These are phyloP conservation scores for Linum tenue DNA, from an alignment of 345 rosid species.

Conservation along the genomic window DNA sequence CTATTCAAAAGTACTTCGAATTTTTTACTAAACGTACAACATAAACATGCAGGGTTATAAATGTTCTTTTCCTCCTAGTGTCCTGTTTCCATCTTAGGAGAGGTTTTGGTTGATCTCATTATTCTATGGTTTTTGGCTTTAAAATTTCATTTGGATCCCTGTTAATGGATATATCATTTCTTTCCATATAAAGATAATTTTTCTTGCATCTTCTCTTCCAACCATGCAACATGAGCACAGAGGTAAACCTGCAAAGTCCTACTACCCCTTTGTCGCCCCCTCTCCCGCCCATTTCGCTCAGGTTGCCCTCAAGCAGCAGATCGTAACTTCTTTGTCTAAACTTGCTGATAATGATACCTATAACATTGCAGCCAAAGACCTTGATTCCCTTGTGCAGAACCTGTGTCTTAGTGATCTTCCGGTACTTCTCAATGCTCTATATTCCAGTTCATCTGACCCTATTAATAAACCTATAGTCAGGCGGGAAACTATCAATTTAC, in stretches of 20 bases:
- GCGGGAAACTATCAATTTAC: constrained; percentile 12
- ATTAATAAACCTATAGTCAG: constrained; percentile 12
- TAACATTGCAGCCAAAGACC: constrained; percentile 12
- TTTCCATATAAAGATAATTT: background rate
- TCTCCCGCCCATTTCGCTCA: constrained; percentile 8
- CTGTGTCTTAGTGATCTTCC: constrained; percentile 9
- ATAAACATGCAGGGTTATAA: background rate
- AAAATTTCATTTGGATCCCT: background rate
- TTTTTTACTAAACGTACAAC: background rate
- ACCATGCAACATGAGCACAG: constrained; percentile 1
- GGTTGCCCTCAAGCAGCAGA: constrained; percentile 15
- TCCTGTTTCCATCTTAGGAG: background rate
- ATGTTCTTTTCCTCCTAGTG: background rate
- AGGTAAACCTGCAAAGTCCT: constrained; percentile 1
- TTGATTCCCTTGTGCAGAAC: constrained; percentile 6
- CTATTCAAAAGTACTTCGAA: background rate
- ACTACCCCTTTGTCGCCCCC: constrained; percentile 6
- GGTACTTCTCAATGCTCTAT: constrained; percentile 15
- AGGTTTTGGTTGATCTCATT: background rate
- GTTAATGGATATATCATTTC: too few species aligned
- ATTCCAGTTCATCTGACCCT: constrained; percentile 12
- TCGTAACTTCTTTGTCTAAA: constrained; percentile 15
- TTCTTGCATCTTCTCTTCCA: constrained; percentile 3
- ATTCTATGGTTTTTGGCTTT: background rate
- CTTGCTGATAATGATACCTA: constrained; percentile 21